Evolutionary conservation across 441 rosid species (phyloP).

Genomic region (Gossypium aridum): DNA sequence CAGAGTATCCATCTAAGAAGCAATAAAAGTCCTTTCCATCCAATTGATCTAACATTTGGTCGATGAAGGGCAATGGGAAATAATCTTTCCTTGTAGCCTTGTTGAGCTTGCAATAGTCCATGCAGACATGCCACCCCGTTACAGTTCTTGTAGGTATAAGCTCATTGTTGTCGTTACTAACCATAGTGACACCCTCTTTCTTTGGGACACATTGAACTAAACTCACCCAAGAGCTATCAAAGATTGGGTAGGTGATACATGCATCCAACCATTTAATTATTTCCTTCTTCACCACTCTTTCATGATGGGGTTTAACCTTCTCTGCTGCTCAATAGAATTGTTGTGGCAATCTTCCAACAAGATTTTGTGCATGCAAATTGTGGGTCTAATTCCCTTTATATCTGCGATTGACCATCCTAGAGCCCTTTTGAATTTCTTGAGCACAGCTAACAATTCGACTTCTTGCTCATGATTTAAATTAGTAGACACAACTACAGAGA

Average conservation of each 20-base stretch:
- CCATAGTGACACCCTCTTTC: not conserved
- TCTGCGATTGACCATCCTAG: too few relatives aligned
- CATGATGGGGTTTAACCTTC: not conserved
- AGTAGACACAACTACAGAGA: not conserved
- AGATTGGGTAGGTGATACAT: not conserved
- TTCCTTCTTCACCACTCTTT: not conserved
- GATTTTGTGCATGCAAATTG: not conserved
- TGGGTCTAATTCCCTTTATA: not conserved
- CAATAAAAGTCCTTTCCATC: too few relatives aligned
- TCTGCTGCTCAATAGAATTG: not conserved
- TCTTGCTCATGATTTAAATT: not conserved
- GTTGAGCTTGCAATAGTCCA: not conserved
- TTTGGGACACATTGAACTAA: not conserved
- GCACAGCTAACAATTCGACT: not conserved
- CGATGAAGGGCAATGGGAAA: too few relatives aligned
- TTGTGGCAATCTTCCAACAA: not conserved
- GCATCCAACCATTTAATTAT: not conserved
- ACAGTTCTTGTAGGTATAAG: not conserved
- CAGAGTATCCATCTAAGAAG: too few relatives aligned
- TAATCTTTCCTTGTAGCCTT: too few relatives aligned
- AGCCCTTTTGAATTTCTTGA: not conserved
- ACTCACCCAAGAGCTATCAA: not conserved
- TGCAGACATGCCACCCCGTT: not conserved
- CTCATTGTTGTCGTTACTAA: not conserved
- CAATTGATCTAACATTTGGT: not conserved